Evolutionary conservation across 179 eudicot species (phyloP).

Genomic region (Carnegiea gigantea): DNA sequence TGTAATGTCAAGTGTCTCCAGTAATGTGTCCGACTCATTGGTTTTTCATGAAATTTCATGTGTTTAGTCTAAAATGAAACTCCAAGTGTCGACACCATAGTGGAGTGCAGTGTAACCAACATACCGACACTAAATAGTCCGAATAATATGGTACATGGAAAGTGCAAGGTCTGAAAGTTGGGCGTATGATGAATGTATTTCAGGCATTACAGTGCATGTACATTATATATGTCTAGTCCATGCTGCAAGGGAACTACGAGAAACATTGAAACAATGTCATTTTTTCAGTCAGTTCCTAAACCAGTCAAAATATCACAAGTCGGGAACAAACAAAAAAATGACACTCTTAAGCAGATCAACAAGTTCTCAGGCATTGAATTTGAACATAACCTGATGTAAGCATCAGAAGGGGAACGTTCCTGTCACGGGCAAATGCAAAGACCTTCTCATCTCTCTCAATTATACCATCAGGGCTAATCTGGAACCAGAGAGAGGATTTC

Average conservation of each 20-base stretch:
- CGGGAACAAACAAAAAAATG: not conserved
- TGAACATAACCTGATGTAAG: slow-evolving; percentile 75
- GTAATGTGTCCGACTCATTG: too few relatives aligned
- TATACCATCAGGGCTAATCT: slow-evolving; percentile 88
- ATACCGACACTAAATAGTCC: too few relatives aligned
- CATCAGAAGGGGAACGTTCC: slow-evolving; percentile 73
- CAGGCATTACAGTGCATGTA: not conserved
- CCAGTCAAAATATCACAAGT: not conserved
- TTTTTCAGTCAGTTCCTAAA: not conserved
- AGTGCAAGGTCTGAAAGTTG: too few relatives aligned
- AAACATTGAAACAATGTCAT: not conserved
- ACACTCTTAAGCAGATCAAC: not conserved
- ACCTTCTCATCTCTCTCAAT: slow-evolving; percentile 81
- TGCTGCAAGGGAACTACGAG: not conserved
- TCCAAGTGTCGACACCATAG: too few relatives aligned
- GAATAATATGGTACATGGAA: too few relatives aligned
- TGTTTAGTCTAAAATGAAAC: too few relatives aligned
- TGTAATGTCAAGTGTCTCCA: too few relatives aligned
- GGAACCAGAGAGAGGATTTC: slow-evolving; percentile 24
- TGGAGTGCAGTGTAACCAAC: too few relatives aligned
- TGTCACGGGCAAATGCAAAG: slow-evolving; percentile 73
- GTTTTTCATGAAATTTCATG: too few relatives aligned
- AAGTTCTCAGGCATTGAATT: slow-evolving; percentile 3
- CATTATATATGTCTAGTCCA: not conserved
- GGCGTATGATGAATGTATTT: too few relatives aligned